Evolutionary conservation across 352 stramenopile genomes (phyloP), one percentile per base, ranked within the genome.

Genomic region (Phytophthora parvispora): DNA sequence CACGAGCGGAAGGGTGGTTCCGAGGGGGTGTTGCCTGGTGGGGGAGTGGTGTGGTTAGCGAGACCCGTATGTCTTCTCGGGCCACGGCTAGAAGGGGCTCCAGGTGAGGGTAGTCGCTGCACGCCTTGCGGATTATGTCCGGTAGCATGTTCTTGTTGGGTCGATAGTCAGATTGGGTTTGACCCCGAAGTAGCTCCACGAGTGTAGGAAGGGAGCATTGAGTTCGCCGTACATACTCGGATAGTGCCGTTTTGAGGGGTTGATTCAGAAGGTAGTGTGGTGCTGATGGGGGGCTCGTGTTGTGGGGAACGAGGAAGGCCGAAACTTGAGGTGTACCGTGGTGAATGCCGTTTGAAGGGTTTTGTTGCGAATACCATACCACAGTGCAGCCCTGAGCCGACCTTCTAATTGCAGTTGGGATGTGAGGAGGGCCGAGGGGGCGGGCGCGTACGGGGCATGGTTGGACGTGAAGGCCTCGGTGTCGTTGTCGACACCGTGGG

Each of bases 131-230:
- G 34, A 42, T 42, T 42, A 42, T n/a, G 34, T 1, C 34, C 15
- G 34, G 34, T 20, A 42, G 34, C 34, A 42, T 42, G 34, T 42
- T 42, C n/a, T 58, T 58, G 51, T 58, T 58, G n/a, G 29, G 10
- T 45, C 20, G 29, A 32, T 45, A 58, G 42, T 45, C 51, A 12
- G 50, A 22, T 8, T 57, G 20, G n/a, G 50, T 29, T 32, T 57
- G 50, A 8, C 29, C 18, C 16, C 50, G 16, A 16, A 57, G 36
- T 32, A 53, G 47, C 13, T 53, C 47, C 31, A 40, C 34, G 28
- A 55, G 25, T 18, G n/a, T n/a, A 6, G 27, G 10, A 18, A 55
- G 25, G 20, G 34, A 42, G 34, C 34, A 42, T 42, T 42, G 34
- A 7, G 34, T 42, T 42, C 34, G 34, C 34, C 10, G 34, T n/a